phyloP scores from a whole-genome alignment of 1,284 basidiomycete species.

The Marasmius fiardii region DNA sequence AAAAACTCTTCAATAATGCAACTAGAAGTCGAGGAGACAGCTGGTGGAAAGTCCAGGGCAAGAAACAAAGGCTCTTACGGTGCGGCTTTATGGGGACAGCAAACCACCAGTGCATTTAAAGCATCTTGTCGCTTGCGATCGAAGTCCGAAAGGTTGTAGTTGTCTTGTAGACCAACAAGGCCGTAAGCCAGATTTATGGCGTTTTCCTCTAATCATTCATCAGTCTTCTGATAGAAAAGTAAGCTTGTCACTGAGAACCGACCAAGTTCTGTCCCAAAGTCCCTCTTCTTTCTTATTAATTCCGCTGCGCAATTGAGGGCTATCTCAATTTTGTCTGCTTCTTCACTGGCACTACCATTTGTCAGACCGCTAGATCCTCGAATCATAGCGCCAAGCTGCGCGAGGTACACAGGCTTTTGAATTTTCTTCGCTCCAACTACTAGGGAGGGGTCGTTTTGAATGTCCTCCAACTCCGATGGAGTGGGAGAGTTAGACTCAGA shows the following conservation, averaged over 20 bases:
- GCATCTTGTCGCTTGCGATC: conserved; percentile 75
- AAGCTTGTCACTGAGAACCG: conserved; percentile 16
- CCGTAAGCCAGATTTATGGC: conserved; percentile 78
- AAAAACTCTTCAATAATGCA: conserved; percentile 92
- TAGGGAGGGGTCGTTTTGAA: conserved; percentile 83
- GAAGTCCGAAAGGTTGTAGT: conserved; percentile 79
- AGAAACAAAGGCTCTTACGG: conserved; percentile 55
- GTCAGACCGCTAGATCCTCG: conserved; percentile 43
- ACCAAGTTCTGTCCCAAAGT: conserved; percentile 87
- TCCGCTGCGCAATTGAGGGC: conserved; percentile 77
- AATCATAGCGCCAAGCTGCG: conserved; percentile 73
- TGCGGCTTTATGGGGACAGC: conserved; percentile 72
- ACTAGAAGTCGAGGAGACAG: conserved; percentile 34
- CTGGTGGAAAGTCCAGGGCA: background rate
- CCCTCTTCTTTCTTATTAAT: conserved; percentile 76
- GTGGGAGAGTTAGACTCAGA: conserved; percentile 81
- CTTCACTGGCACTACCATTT: conserved; percentile 57
- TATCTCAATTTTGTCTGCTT: conserved; percentile 76
- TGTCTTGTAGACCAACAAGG: conserved; percentile 77
- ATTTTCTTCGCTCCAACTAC: conserved; percentile 64
- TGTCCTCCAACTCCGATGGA: conserved; percentile 73
- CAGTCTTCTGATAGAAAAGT: conserved; percentile 1
- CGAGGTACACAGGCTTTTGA: conserved; percentile 76
- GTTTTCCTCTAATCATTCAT: conserved; percentile 67
- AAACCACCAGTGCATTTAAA: conserved; percentile 77